Evolutionary conservation across 2,329 filamentous ascomycete species (phyloP).

Genomic region (Emmonsia crescens): DNA sequence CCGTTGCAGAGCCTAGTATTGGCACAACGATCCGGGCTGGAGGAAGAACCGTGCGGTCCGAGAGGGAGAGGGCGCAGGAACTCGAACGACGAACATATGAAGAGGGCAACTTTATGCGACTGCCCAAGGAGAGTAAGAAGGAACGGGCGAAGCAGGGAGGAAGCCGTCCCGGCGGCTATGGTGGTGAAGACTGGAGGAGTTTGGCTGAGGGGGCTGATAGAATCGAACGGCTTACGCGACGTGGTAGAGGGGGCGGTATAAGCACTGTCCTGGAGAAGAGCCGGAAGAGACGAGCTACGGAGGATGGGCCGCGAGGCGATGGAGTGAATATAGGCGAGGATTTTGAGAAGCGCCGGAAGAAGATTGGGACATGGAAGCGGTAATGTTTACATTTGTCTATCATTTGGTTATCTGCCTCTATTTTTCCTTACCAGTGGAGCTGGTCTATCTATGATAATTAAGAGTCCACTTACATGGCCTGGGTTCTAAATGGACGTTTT

Average conservation of each 20-base stretch:
- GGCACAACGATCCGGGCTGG: conserved; percentile 76
- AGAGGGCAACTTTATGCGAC: conserved; percentile 79
- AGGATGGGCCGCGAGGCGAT: conserved; percentile 61
- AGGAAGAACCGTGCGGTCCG: conserved; percentile 69
- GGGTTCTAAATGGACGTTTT: neutral
- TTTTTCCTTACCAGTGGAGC: neutral
- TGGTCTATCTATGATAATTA: neutral
- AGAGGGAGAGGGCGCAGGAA: conserved; percentile 64
- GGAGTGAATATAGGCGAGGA: conserved; percentile 56
- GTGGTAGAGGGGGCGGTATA: conserved; percentile 45
- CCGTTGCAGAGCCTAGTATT: conserved; percentile 77
- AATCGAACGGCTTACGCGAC: conserved; percentile 70
- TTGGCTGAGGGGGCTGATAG: conserved; percentile 77
- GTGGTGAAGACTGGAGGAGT: conserved; percentile 86
- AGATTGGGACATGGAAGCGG: conserved; percentile 33
- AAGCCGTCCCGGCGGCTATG: conserved; percentile 51
- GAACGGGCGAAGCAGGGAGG: conserved; percentile 55
- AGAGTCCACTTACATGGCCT: neutral
- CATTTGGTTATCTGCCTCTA: neutral
- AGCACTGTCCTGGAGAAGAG: conserved; percentile 62
- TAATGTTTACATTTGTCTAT: neutral
- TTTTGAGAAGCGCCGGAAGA: conserved; percentile 36
- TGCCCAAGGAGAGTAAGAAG: conserved; percentile 83
- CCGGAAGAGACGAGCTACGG: conserved; percentile 61
- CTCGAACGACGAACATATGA: conserved; percentile 76